These are phyloP conservation scores for Aspergillus panamensis DNA, from an alignment of 495 filamentous ascomycete genomes.

Conservation along the genomic window DNA sequence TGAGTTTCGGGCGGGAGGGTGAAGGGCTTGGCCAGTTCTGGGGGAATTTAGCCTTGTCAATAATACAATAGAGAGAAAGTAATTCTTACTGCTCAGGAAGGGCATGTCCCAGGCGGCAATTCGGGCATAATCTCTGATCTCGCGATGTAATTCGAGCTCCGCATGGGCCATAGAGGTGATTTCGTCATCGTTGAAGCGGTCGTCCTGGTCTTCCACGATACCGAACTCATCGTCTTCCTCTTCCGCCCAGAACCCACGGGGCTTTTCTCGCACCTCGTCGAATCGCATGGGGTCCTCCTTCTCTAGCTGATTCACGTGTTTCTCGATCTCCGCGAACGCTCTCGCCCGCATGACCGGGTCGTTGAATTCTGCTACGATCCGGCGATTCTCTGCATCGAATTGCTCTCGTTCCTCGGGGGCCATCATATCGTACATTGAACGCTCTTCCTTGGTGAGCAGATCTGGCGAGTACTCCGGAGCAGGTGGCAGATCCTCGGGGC, in stretches of 20 bases:
- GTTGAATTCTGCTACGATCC: constrained; percentile 40
- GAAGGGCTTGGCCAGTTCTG: constrained; percentile 77
- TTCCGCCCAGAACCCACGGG: constrained; percentile 50
- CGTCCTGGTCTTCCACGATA: constrained; percentile 56
- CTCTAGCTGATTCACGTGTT: constrained; percentile 32
- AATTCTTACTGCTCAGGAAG: constrained; percentile 69
- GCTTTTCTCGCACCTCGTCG: constrained; percentile 29
- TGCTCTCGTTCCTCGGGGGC: constrained; percentile 43
- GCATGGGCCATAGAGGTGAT: constrained; percentile 75
- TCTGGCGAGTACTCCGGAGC: constrained; percentile 42
- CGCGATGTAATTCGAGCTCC: constrained; percentile 85
- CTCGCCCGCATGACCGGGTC: constrained; percentile 30
- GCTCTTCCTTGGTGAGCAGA: constrained; percentile 38
- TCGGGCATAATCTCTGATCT: constrained; percentile 82
- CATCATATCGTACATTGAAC: constrained; percentile 47
- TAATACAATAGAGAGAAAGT: neutral
- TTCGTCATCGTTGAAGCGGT: constrained; percentile 71
- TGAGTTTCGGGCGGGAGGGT: constrained; percentile 58
- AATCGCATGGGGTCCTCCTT: constrained; percentile 34
- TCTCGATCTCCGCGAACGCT: constrained; percentile 33
- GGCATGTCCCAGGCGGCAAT: constrained; percentile 97
- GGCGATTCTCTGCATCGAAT: constrained; percentile 42
- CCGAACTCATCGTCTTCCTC: constrained; percentile 51
- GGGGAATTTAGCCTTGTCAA: neutral
- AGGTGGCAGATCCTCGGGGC: constrained; percentile 32